Conservation (phyloP, 805 yeast genomes). For the Maudiozyma bulderi region DNA sequence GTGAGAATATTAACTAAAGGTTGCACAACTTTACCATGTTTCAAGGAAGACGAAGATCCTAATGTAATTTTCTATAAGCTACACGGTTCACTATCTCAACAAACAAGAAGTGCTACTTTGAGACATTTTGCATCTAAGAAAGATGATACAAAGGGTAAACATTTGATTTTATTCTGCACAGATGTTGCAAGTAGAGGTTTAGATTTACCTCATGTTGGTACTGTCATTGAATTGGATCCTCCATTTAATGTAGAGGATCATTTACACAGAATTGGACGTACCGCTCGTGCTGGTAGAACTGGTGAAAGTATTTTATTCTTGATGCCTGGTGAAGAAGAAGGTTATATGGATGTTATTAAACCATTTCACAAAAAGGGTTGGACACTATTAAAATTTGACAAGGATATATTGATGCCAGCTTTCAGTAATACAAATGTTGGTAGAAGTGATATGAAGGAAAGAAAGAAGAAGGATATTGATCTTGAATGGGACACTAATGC, state of each 20-base stretch:
- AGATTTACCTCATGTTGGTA: constrained; percentile 78
- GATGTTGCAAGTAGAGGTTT: constrained; percentile 97
- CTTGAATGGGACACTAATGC: constrained; percentile 84
- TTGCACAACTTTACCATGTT: constrained; percentile 24
- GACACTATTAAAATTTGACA: constrained; percentile 40
- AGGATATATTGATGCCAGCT: constrained; percentile 31
- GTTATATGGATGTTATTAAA: constrained; percentile 55
- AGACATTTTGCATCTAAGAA: constrained; percentile 43
- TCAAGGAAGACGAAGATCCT: constrained; percentile 28
- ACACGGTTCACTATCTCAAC: constrained; percentile 89
- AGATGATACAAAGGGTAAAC: constrained; percentile 36
- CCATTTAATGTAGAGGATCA: constrained; percentile 93
- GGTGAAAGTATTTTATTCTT: constrained; percentile 76
- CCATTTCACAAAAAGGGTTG: constrained; percentile 50
- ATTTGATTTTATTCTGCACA: constrained; percentile 76
- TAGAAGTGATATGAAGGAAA: constrained; percentile 30
- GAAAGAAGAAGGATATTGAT: constrained; percentile 23
- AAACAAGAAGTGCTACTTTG: constrained; percentile 68
- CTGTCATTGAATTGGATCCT: constrained; percentile 89
- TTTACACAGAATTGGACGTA: constrained; percentile 92
- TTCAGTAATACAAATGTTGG: constrained; percentile 23
- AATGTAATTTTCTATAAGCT: constrained; percentile 52
- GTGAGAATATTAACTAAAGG: constrained; percentile 26
- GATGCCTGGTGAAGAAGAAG: constrained; percentile 85
- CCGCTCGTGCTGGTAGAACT: constrained; percentile 90